Conservation (phyloP, 1,139 yeast species). For the Nadsonia starkeyi-henricii region DNA sequence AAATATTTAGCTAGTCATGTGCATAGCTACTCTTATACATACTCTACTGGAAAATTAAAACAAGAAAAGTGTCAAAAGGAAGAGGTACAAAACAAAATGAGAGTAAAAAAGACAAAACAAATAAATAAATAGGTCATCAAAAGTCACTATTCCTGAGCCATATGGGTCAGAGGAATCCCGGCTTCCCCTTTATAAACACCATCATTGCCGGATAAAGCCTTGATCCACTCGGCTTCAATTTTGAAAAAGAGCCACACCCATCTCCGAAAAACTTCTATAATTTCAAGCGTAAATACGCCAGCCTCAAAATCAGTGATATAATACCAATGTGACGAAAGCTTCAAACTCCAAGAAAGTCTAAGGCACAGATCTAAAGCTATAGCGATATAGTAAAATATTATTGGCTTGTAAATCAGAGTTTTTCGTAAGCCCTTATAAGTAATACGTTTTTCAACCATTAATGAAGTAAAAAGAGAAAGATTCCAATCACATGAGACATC, state of each 20-base stretch:
- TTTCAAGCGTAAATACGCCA: slow-evolving; percentile 52
- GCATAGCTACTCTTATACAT: not conserved
- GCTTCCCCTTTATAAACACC: not conserved
- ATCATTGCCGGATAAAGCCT: slow-evolving; percentile 1
- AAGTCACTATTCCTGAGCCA: too few relatives aligned
- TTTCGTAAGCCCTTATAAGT: slow-evolving; percentile 19
- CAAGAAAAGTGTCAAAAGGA: too few relatives aligned
- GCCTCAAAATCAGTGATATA: slow-evolving; percentile 32
- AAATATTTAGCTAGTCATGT: not conserved
- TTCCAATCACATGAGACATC: slow-evolving; percentile 87
- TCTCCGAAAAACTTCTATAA: slow-evolving; percentile 64
- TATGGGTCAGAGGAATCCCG: too few relatives aligned
- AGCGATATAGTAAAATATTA: slow-evolving; percentile 36
- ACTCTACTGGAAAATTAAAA: not conserved
- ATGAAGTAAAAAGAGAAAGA: slow-evolving; percentile 29
- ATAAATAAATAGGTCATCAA: too few relatives aligned
- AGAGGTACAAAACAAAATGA: too few relatives aligned
- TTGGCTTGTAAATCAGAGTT: slow-evolving; percentile 21
- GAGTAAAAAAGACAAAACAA: too few relatives aligned
- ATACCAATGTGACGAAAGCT: slow-evolving; percentile 24
- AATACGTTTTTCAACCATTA: slow-evolving; percentile 6
- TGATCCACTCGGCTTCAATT: slow-evolving; percentile 55
- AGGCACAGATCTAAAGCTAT: slow-evolving; percentile 45
- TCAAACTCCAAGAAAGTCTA: slow-evolving; percentile 65
- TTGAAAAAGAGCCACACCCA: slow-evolving; percentile 84